Percentiles rank a stretch among this genome's conserved stretches.
These are phyloP conservation scores for Daldinia concentrica DNA, from an alignment of 495 filamentous ascomycete genomes.

Conservation along the genomic window DNA sequence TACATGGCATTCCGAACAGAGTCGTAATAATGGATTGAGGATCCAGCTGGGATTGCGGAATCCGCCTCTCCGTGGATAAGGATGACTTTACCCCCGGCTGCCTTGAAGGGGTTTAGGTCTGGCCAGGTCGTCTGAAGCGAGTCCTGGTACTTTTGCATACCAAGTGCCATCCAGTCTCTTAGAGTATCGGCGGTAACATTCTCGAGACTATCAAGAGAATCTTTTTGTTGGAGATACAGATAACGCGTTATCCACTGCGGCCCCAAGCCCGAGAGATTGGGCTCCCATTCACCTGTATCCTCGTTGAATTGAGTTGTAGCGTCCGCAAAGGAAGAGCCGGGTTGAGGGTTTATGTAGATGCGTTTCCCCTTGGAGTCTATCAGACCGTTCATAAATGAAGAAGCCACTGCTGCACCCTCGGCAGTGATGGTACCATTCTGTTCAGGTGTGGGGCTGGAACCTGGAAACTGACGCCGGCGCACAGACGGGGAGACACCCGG, in stretches of 20 bases:
- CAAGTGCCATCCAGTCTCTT: constrained; percentile 55
- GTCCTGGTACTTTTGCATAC: constrained; percentile 52
- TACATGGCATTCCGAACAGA: constrained; percentile 63
- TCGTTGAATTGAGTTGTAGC: constrained; percentile 55
- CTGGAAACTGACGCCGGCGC: constrained; percentile 28
- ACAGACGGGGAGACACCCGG: constrained; percentile 5
- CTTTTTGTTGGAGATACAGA: constrained; percentile 50
- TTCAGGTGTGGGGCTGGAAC: constrained; percentile 43
- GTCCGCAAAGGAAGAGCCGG: constrained; percentile 53
- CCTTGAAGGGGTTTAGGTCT: constrained; percentile 55
- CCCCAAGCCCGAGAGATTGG: constrained; percentile 50
- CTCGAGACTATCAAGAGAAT: constrained; percentile 50
- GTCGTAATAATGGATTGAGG: constrained; percentile 60
- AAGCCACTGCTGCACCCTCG: constrained; percentile 52
- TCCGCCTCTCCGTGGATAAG: constrained; percentile 64
- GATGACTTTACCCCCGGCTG: constrained; percentile 61
- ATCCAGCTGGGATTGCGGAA: constrained; percentile 56
- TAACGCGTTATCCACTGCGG: constrained; percentile 48
- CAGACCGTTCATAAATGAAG: constrained; percentile 55
- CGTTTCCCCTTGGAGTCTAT: constrained; percentile 54
- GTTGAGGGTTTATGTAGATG: constrained; percentile 60
- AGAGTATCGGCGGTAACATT: constrained; percentile 61
- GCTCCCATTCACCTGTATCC: constrained; percentile 50
- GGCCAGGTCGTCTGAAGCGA: constrained; percentile 60
- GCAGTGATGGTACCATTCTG: constrained; percentile 58